These are phyloP conservation scores for Penicillium verrucosum DNA, from an alignment of 2,329 filamentous ascomycete genomes.

Conservation along the genomic window DNA sequence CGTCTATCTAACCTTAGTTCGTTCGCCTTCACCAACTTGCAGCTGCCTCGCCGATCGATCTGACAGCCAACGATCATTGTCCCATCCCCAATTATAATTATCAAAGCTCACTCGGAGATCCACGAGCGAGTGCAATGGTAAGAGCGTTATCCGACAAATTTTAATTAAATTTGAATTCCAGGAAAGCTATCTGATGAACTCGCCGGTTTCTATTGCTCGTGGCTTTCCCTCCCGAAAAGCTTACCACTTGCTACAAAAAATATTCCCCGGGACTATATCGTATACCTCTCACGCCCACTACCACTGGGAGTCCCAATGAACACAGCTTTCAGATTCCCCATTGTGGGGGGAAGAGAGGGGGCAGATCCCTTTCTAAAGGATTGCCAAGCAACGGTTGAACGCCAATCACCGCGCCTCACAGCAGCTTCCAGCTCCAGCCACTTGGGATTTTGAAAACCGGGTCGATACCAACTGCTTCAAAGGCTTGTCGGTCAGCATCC, in stretches of 20 bases:
- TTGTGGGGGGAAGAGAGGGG: slow-evolving; percentile 11
- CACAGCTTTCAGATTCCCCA: slow-evolving; percentile 1
- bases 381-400: slow-evolving; percentile 10
- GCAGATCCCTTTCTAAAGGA: slow-evolving; percentile 7
- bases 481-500: slow-evolving; percentile 13
- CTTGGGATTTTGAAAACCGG: background rate
- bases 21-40: background rate
- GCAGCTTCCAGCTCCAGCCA: background rate
- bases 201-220: slow-evolving; percentile 1
- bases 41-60: slow-evolving; percentile 3
- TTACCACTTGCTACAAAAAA: background rate
- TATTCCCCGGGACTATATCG: background rate
- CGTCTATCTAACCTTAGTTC: background rate
- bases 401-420: slow-evolving; percentile 6
- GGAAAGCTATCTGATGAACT: slow-evolving; percentile 9
- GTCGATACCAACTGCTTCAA: background rate
- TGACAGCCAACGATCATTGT: background rate
- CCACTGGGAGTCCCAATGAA: background rate
- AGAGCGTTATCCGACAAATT: slow-evolving; percentile 3
- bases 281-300: background rate
- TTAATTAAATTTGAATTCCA: slow-evolving; percentile 13
- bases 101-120: background rate
- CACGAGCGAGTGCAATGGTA: background rate
- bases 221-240: background rate
- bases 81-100: background rate